Base-by-base conservation (phyloP, 768 basidiomycete genomes). In the Mycena filopes region DNA sequence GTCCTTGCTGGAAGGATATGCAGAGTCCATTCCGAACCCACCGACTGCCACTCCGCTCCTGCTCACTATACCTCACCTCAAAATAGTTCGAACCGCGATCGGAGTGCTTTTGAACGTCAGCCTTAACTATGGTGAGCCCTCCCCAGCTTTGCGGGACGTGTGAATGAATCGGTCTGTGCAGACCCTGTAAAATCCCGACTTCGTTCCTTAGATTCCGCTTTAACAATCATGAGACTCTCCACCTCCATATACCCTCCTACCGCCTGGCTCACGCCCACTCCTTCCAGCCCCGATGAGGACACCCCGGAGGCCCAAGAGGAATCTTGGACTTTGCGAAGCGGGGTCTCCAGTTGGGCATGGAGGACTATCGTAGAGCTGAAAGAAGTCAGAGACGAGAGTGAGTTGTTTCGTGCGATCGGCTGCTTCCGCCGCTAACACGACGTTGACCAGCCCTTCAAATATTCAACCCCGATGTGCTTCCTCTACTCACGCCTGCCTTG, bases 61-160 rank as follows among this genome's bases (percentile, higher is more conserved):
- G 21, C 78, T 92, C 12, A 81, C 88, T 38, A 79, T 86, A 51
- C 75, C 85, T 9, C 88, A 94, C 73, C 83, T 95, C 40, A 89
- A 87, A 71, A 81, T 95, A 64, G 81, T 94, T 66, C 88, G 89
- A 72, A 94, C 92, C 9, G 85, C 91, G 2, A 84, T 95, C 60
- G 94, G 94, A 8, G 88, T 91, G 25, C 82, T 95, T 18, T 77
- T 95, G 50, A 96, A 96, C 72, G 87, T 88, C 15, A 88, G 89
- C 68, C 80, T 95, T 45, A 89, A 88, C 58, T 94, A 87, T 74
- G 92, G 94, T 93, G 69, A 56, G 86, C 75, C 20, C 45, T 9
- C 26, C 49, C 10, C 40, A 12, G 38, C 26, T 46, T 55, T 33
- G 43, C n/a, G 50, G 23, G 42, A 63, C 54, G 7, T n/a, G 43